Base-by-base conservation (phyloP, 768 basidiomycete genomes). In the Tephrocybe rancida region DNA sequence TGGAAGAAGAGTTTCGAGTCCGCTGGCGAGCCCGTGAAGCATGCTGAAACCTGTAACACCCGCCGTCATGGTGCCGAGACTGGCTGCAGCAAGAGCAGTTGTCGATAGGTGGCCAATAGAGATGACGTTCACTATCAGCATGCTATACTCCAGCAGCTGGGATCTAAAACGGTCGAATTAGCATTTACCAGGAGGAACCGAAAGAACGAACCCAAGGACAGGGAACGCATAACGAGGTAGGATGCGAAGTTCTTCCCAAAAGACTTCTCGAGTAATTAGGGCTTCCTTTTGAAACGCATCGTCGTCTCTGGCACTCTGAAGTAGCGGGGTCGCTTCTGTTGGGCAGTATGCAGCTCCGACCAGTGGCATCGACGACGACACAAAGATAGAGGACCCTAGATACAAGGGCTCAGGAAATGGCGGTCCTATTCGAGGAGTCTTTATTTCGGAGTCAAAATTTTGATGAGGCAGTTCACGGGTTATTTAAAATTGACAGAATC, bases 51-150 rank as follows among this genome's bases (percentile, higher is more conserved):
- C 88, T 2, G 89, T 85, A 14, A 86, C 84, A 48, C 78, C 81
- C 11, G 83, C 84, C 0, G 87, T 87, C 86, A 90, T 88, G 9
- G 82, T 84, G 1, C 81, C 87, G 13, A 90, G 70, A 22, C 85
- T 86, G 26, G 87, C 83, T 0, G 91, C 93, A 2, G 96, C 95
- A 0, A 98, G 81, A 26, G 93, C 89, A 2, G 82, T 81, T 0
- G 94, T 96, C 0, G 92, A 93, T 11, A 97, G 70, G 68, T 97
- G 95, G 0, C 95, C 95, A 21, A 96, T 88, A n/a, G 87, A 87
- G 35, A 98, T 68, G 39, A 96, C 91, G 14, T 91, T 87, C 2
- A 87, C 88, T 21, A 96, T 75, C 41, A 92, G 80, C 26, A 98
- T 81, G 5, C 88, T 91, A 68, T 90, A 94, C 65, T 98, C 95